These are phyloP conservation scores for Pseudogymnoascus sp. DNA, from an alignment of 2,329 filamentous ascomycete species.

Conservation along the genomic window DNA sequence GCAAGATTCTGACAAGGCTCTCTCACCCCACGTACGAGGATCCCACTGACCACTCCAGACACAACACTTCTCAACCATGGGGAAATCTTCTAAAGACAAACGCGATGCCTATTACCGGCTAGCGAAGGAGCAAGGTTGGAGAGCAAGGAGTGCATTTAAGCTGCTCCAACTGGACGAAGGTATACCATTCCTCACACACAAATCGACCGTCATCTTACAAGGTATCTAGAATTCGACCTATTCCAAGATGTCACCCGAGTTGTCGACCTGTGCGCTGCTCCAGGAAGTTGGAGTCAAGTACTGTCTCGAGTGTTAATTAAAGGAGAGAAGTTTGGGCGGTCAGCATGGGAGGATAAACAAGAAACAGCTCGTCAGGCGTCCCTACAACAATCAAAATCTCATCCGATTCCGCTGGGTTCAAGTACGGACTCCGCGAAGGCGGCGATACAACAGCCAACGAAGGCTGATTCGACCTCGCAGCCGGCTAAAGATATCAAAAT, in stretches of 20 bases:
- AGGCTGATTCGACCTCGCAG: constrained; percentile 23
- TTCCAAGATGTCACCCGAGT: constrained; percentile 86
- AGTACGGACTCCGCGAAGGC: constrained; percentile 11
- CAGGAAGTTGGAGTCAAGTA: constrained; percentile 95
- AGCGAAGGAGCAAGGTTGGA: constrained; percentile 98
- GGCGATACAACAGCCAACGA: constrained; percentile 21
- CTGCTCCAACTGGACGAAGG: constrained; percentile 87
- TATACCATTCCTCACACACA: constrained; percentile 22
- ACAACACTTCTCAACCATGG: constrained; percentile 48
- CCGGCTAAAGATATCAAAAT: constrained; percentile 75
- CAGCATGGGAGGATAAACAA: constrained; percentile 81
- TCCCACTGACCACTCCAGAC: background rate
- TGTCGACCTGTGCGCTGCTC: constrained; percentile 91
- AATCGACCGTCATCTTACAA: background rate
- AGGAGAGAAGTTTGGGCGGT: constrained; percentile 79
- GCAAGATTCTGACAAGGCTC: constrained; percentile 8
- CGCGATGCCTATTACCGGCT: constrained; percentile 96
- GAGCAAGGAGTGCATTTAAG: constrained; percentile 92
- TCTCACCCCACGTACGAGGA: constrained; percentile 1
- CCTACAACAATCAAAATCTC: constrained; percentile 29
- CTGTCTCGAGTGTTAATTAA: constrained; percentile 89
- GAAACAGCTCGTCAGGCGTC: constrained; percentile 55
- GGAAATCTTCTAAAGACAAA: constrained; percentile 98
- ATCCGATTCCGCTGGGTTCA: constrained; percentile 17
- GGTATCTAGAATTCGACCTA: constrained; percentile 71